These are phyloP conservation scores for Rhytidhysteron rufulum DNA, from an alignment of 2,329 filamentous ascomycete genomes.

Conservation along the genomic window DNA sequence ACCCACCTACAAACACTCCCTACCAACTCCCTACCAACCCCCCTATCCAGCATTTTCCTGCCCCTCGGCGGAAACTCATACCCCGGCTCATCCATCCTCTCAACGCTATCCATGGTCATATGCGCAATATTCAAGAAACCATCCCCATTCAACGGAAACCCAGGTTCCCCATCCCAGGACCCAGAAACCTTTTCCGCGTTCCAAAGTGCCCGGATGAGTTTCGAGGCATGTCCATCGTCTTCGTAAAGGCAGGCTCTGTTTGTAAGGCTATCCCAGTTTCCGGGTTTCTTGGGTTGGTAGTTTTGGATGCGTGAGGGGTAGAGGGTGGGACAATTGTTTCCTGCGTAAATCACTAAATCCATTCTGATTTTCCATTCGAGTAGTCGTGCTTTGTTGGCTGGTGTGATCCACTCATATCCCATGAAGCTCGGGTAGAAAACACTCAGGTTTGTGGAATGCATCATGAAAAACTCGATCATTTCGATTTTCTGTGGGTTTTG, in stretches of 20 bases:
- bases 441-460: slow-evolving; percentile 69
- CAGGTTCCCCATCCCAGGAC: slow-evolving; percentile 43
- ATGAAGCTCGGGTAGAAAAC: slow-evolving; percentile 65
- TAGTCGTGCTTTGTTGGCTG: slow-evolving; percentile 59
- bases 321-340: slow-evolving; percentile 4
- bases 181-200: slow-evolving; percentile 55
- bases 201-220: slow-evolving; percentile 65
- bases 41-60: neutral
- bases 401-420: slow-evolving; percentile 56
- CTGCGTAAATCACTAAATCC: slow-evolving; percentile 10
- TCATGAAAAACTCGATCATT: slow-evolving; percentile 75
- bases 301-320: slow-evolving; percentile 3
- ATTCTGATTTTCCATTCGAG: slow-evolving; percentile 66
- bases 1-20: slow-evolving; percentile 52
- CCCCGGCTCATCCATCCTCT: slow-evolving; percentile 27
- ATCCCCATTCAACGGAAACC: slow-evolving; percentile 47
- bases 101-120: slow-evolving; percentile 58
- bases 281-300: slow-evolving; percentile 5
- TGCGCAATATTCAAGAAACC: slow-evolving; percentile 57
- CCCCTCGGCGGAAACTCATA: neutral
- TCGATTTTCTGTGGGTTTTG: slow-evolving; percentile 48
- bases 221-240: slow-evolving; percentile 77
- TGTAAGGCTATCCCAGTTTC: neutral
- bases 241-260: slow-evolving; percentile 14
- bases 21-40: neutral